phyloP scores from a whole-genome alignment of 169 alveolate genomes.

The Toxoplasma gondii region DNA sequence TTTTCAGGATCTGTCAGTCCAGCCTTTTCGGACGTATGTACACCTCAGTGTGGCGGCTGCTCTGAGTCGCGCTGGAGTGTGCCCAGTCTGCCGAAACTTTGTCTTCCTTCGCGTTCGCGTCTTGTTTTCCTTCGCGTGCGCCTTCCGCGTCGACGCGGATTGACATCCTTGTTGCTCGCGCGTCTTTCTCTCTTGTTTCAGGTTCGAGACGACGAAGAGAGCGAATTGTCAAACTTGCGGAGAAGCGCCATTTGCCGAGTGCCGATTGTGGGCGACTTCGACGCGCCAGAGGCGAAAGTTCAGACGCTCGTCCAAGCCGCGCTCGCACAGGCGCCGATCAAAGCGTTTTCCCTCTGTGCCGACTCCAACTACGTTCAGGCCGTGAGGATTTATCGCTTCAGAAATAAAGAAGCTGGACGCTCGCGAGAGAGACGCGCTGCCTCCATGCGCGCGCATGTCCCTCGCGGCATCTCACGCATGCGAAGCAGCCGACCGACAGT shows the following conservation, averaged over 20 bases:
- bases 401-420: background rate
- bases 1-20: no score
- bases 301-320: constrained; percentile 67
- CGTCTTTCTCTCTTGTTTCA: background rate
- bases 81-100: no score
- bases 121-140: no score
- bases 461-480: no score
- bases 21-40: no score
- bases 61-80: no score
- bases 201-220: constrained; percentile 39
- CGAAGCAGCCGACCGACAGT: no score
- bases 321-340: constrained; percentile 52
- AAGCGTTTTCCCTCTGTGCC: constrained; percentile 46
- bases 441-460: no score
- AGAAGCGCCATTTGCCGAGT: constrained; percentile 29
- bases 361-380: constrained; percentile 64
- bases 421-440: no score
- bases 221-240: constrained; percentile 27
- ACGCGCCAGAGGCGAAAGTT: constrained; percentile 60
- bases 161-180: background rate
- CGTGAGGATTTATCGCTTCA: background rate
- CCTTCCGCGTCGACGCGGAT: no score
- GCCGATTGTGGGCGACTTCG: constrained; percentile 13
- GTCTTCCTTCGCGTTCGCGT: no score
- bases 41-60: no score